These are phyloP conservation scores for Boletus subparvulus DNA, from an alignment of 768 basidiomycete genomes.

Conservation along the genomic window DNA sequence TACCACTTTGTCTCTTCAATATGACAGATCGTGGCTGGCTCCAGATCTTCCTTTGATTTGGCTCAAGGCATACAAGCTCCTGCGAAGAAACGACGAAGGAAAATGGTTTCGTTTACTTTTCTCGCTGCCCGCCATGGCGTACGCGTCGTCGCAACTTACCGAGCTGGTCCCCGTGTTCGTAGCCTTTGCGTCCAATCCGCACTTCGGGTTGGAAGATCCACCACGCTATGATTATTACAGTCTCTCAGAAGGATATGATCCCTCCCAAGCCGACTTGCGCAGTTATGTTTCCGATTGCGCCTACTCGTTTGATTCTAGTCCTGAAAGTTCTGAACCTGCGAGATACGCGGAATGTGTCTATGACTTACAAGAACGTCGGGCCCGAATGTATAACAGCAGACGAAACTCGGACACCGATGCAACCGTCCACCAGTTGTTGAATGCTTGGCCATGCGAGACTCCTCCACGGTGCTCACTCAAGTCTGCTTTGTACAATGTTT, in stretches of 20 bases:
- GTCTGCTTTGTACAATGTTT: no score
- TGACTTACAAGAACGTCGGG: conserved; percentile 3
- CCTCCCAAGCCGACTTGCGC: neutral
- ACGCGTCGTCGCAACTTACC: no score
- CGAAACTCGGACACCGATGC: neutral
- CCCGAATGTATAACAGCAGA: conserved; percentile 3
- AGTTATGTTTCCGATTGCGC: neutral
- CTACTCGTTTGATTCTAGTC: conserved; percentile 8
- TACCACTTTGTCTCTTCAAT: no score
- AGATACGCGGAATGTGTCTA: neutral
- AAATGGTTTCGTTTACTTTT: no score
- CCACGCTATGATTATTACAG: conserved; percentile 16
- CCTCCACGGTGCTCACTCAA: no score
- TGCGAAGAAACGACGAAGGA: no score
- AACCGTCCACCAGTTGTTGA: neutral
- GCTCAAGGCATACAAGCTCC: no score
- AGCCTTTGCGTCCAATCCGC: no score
- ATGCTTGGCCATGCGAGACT: neutral
- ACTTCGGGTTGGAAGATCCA: conserved; percentile 12
- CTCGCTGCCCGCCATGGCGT: no score
- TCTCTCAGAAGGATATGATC: conserved; percentile 9
- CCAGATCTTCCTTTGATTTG: no score
- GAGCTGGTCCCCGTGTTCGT: no score
- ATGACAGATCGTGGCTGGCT: no score
- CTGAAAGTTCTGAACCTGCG: conserved; percentile 3